phyloP scores from a whole-genome alignment of 345 rosid species.

The Heritiera fomes region DNA sequence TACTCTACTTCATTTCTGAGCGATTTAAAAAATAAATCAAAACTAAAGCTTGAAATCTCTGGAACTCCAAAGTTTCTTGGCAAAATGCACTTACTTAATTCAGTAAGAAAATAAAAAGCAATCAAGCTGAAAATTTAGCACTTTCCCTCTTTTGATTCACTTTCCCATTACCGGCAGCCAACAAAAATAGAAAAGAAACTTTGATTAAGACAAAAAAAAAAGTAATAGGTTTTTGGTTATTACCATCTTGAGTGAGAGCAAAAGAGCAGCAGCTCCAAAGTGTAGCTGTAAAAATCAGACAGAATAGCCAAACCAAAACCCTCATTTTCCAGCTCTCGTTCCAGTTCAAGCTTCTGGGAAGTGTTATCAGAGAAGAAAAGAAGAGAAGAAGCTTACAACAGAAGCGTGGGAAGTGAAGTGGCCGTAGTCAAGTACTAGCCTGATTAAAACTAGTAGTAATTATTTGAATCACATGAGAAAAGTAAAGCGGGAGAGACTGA shows the following conservation, averaged over 20 bases:
- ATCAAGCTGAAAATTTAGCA: not conserved
- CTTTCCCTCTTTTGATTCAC: too few relatives aligned
- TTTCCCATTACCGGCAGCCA: conserved; percentile 20
- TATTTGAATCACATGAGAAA: conserved; percentile 28
- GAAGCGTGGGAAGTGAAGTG: not conserved
- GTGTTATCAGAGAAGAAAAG: not conserved
- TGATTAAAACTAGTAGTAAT: conserved; percentile 33
- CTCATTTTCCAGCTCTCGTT: conserved; percentile 30
- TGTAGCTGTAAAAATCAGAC: conserved; percentile 36
- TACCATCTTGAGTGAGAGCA: conserved; percentile 71
- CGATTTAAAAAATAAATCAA: not conserved
- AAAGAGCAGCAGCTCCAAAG: conserved; percentile 38
- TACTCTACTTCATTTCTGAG: not conserved
- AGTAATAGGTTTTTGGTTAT: conserved; percentile 12
- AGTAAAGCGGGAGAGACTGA: not conserved
- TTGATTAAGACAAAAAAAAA: not conserved
- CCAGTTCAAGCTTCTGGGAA: conserved; percentile 9
- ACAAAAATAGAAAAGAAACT: not conserved
- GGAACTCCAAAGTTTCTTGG: too few relatives aligned
- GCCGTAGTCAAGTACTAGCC: conserved; percentile 26
- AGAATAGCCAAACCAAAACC: conserved; percentile 31
- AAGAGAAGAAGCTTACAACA: conserved; percentile 10
- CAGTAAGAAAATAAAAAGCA: not conserved
- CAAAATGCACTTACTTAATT: not conserved
- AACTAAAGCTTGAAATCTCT: not conserved